Percentiles rank a stretch among this genome's conserved stretches.
Conservation (phyloP, 257 asterid species). For the Datura wrightii region DNA sequence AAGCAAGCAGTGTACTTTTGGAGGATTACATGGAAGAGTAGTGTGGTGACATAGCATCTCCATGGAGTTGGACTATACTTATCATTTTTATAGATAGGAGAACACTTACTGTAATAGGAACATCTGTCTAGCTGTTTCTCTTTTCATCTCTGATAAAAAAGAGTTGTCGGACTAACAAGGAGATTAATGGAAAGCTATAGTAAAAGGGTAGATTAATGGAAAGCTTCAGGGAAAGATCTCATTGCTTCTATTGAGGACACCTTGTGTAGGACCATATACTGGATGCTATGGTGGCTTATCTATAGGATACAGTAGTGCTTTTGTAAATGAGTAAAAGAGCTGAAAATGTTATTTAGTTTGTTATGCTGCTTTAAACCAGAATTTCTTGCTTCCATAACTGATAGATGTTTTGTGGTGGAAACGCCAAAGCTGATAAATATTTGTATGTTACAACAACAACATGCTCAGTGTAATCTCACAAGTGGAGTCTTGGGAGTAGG, state of each 20-base stretch:
- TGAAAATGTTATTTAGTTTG: background rate
- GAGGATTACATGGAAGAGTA: background rate
- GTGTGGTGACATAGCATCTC: background rate
- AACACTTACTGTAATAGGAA: background rate
- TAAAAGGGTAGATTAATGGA: background rate
- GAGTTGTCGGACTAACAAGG: background rate
- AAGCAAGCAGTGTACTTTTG: background rate
- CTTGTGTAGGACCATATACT: background rate
- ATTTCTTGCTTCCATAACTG: background rate
- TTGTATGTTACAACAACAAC: background rate
- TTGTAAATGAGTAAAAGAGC: background rate
- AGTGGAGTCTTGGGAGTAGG: no score
- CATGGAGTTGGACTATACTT: background rate
- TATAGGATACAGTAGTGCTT: background rate
- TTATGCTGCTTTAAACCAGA: background rate
- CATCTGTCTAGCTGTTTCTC: background rate
- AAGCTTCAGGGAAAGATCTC: background rate
- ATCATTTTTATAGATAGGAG: background rate
- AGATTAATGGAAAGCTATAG: conserved; percentile 10
- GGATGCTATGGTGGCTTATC: background rate
- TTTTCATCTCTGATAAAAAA: background rate
- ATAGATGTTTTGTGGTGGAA: background rate
- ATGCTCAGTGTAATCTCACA: no score
- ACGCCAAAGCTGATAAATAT: background rate
- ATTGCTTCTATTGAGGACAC: background rate